Conservation (phyloP, 495 filamentous ascomycete genomes). For the Amniculicola lignicola region DNA sequence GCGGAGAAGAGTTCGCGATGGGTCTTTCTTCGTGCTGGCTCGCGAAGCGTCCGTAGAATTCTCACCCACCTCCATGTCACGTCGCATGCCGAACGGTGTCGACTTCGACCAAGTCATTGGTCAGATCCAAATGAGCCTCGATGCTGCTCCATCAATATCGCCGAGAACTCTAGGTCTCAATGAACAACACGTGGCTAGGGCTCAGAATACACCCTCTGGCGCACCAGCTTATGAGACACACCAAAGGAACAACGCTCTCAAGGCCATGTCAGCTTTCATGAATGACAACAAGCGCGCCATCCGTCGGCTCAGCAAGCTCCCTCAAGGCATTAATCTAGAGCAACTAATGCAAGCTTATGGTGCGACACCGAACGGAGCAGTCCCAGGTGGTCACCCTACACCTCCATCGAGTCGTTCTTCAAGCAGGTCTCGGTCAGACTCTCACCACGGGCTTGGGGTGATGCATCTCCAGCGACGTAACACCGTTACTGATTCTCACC, state of each 20-base stretch:
- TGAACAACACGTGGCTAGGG: conserved; percentile 27
- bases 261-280: conserved; percentile 48
- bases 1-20: conserved; percentile 44
- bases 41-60: conserved; percentile 33
- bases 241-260: conserved; percentile 43
- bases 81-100: conserved; percentile 11
- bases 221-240: conserved; percentile 38
- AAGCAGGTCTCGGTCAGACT: conserved; percentile 3
- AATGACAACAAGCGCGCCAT: conserved; percentile 47
- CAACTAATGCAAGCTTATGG: conserved; percentile 10
- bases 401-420: conserved; percentile 6
- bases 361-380: neutral
- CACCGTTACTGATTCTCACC: neutral
- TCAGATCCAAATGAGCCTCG: conserved; percentile 24
- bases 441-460: neutral
- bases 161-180: conserved; percentile 12
- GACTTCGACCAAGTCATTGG: conserved; percentile 49
- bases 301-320: conserved; percentile 42
- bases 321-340: conserved; percentile 5
- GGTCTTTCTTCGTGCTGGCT: conserved; percentile 48
- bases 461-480: neutral
- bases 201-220: conserved; percentile 31
- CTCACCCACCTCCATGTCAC: conserved; percentile 34
- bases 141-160: conserved; percentile 6
- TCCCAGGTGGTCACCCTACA: neutral